Evolutionary conservation across 1,284 basidiomycete genomes (phyloP), one percentile per base, ranked within the genome.

Genomic region (Chalciporus sp.): DNA sequence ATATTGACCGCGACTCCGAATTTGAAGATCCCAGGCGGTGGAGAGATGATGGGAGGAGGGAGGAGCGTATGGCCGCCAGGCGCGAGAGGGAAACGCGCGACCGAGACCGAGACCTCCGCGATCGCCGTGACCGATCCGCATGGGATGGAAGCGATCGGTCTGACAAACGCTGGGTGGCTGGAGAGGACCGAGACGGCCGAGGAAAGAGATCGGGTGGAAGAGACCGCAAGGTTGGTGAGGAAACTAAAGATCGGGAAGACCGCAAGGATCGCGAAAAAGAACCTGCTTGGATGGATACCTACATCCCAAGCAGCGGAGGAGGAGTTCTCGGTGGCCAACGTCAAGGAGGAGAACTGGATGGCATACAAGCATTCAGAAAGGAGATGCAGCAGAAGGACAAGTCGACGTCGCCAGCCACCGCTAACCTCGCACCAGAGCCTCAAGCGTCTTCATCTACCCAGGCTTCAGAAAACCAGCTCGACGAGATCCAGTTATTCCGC

Each of bases 201-300:
- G 71, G 75, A 40, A 88, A 87, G 65, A 84, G 82, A 28, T 60
- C 72, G 17, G 65, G 74, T 60, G 84, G 78, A 46, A 83, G 84
- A 43, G 88, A 90, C 45, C 78, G 79, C 57, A 81, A 82, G 55
- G 72, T 14, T 64, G 69, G 65, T 37, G 85, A 87, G 29, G 86
- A 86, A 49, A 72, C 69, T 19, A 81, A 78, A 62, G 82, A 82
- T 40, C 76, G 76, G 55, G 84, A 83, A 53, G 79, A 81, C 43
- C 74, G 78, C 48, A 72, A 75, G 44, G 82, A 84, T 45, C 73
- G 79, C 58, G 90, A 90, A 74, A 92, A 86, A 62, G 90, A 93
- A 65, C 92, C 92, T 19, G 92, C 92, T 16, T 94, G 92, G 92
- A 93, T 94, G 90, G 90, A 92, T 59, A 86, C 90, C n/a, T 92